These are phyloP conservation scores for Melaleuca quinquenervia DNA, from an alignment of 345 rosid genomes.

Conservation along the genomic window DNA sequence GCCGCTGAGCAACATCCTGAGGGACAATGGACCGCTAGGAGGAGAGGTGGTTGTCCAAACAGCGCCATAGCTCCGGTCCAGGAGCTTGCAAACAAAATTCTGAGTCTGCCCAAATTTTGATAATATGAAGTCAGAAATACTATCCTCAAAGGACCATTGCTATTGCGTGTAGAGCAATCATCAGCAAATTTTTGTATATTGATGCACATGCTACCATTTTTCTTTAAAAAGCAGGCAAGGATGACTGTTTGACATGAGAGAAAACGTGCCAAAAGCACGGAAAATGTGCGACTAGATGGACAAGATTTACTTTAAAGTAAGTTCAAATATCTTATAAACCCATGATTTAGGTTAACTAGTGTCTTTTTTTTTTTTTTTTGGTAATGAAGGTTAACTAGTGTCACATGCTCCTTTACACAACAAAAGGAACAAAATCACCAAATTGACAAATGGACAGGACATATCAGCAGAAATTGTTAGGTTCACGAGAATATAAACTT, in stretches of 20 bases:
- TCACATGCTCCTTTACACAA: background rate
- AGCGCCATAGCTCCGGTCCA: slow-evolving; percentile 40
- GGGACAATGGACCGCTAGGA: slow-evolving; percentile 43
- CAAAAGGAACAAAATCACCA: background rate
- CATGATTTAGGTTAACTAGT: background rate
- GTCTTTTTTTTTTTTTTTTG: no score
- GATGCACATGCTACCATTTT: background rate
- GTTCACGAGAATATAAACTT: background rate
- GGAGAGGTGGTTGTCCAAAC: slow-evolving; percentile 53
- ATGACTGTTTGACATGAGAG: background rate
- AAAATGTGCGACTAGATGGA: background rate
- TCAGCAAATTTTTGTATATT: background rate
- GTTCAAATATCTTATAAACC: background rate
- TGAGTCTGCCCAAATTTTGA: slow-evolving; percentile 22
- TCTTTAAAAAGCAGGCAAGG: background rate
- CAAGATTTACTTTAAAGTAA: background rate
- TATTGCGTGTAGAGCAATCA: background rate
- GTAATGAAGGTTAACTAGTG: background rate
- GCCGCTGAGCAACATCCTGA: slow-evolving; percentile 50
- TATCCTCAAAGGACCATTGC: background rate
- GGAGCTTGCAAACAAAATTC: slow-evolving; percentile 41
- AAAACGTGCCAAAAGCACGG: background rate
- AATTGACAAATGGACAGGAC: background rate
- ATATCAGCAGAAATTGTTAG: background rate
- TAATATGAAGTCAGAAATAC: background rate